phyloP scores from a whole-genome alignment of 1,284 basidiomycete genomes.

The Tylopilus sp. region DNA sequence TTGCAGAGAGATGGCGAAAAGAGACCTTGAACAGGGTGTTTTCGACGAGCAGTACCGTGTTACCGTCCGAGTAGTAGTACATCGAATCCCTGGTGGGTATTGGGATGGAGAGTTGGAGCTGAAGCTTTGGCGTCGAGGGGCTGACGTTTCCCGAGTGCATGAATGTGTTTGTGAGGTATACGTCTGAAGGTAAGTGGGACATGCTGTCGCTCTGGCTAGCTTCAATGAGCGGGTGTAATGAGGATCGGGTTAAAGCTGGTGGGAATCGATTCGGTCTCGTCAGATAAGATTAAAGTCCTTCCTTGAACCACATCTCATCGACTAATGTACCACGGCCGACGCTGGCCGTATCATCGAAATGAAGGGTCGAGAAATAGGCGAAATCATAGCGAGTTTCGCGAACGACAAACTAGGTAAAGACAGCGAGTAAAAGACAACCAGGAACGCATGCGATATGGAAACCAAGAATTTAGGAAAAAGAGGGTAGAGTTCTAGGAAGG shows the following conservation, averaged over 20 bases:
- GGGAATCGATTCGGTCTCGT: slow-evolving; percentile 12
- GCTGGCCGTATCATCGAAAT: slow-evolving; percentile 1
- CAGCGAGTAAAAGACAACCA: slow-evolving; percentile 16
- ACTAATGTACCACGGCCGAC: slow-evolving; percentile 5
- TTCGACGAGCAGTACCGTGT: slow-evolving; percentile 46
- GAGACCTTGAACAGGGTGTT: slow-evolving; percentile 46
- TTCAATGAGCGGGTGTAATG: slow-evolving; percentile 6
- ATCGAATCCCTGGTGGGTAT: slow-evolving; percentile 31
- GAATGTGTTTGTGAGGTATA: slow-evolving; percentile 31
- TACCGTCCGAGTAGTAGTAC: slow-evolving; percentile 41
- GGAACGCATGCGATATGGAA: slow-evolving; percentile 18
- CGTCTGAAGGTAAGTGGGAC: slow-evolving; percentile 32
- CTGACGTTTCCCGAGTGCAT: slow-evolving; percentile 34
- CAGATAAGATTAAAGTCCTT: slow-evolving; percentile 22
- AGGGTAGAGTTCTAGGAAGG: slow-evolving; percentile 17
- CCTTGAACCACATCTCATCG: slow-evolving; percentile 3
- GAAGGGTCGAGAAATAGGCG: slow-evolving; percentile 9
- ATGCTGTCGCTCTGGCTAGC: slow-evolving; percentile 14
- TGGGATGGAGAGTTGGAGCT: slow-evolving; percentile 33
- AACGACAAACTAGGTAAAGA: slow-evolving; percentile 11
- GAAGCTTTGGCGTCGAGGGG: slow-evolving; percentile 34
- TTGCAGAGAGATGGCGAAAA: slow-evolving; percentile 4
- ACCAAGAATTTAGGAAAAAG: slow-evolving; percentile 12
- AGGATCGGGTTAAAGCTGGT: slow-evolving; percentile 12
- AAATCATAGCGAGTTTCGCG: slow-evolving; percentile 7